A percentile compares a stretch with the other conserved stretches of the same genome.
Conservation (phyloP, 2,329 filamentous ascomycete genomes). For the Arthrobotrys conoides region DNA sequence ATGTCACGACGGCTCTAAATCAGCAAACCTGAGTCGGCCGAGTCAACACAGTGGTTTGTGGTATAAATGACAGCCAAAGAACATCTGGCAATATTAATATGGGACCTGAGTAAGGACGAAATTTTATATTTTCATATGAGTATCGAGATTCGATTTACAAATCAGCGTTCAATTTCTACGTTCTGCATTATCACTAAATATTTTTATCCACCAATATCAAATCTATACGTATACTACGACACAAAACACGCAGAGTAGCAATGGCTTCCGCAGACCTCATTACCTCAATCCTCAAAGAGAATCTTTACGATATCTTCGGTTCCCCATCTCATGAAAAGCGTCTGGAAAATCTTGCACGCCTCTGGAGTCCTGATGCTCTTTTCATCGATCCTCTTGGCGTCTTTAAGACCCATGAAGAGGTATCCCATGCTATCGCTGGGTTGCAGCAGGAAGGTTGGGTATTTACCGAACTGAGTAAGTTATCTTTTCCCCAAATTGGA, state of each 20-base stretch:
- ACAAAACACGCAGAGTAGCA: background rate
- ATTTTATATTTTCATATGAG: background rate
- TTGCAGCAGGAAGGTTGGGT: constrained; percentile 39
- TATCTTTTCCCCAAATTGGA: background rate
- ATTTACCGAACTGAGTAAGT: constrained; percentile 34
- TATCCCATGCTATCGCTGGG: constrained; percentile 15
- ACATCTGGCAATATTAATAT: too few relatives aligned
- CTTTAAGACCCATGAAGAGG: constrained; percentile 24
- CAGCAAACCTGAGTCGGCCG: background rate
- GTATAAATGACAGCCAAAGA: background rate
- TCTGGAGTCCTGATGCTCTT: constrained; percentile 38
- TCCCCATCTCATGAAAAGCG: constrained; percentile 35
- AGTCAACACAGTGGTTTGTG: background rate
- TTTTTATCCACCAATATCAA: too few relatives aligned
- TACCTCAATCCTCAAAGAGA: constrained; percentile 30
- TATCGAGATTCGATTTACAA: background rate
- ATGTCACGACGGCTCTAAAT: background rate
- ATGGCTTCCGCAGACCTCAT: constrained; percentile 35
- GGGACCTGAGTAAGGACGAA: too few relatives aligned
- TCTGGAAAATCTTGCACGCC: constrained; percentile 21
- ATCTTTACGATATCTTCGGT: constrained; percentile 39
- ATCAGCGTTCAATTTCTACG: background rate
- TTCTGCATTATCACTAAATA: too few relatives aligned
- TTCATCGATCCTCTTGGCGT: constrained; percentile 30
- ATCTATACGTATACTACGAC: too few relatives aligned